Percentiles rank a stretch among this genome's conserved stretches.
Evolutionary conservation across 116 monocot genomes (phyloP).

Genomic region (Papilionanthe hybrid): DNA sequence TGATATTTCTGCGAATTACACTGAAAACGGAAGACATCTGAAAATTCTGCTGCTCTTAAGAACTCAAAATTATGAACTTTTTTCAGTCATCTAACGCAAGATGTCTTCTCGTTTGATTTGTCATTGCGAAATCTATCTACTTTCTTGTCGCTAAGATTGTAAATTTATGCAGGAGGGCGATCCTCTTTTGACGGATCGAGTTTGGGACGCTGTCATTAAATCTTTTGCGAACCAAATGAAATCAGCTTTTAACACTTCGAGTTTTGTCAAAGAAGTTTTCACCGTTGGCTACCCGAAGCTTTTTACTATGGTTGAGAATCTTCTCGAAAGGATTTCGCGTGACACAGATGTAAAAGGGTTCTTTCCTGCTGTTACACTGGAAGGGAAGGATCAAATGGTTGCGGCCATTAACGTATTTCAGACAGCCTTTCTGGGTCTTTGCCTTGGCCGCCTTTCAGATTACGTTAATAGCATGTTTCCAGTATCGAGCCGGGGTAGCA

Average conservation of each 20-base stretch:
- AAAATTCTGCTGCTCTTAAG: neutral
- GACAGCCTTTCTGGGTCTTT: slow-evolving; percentile 62
- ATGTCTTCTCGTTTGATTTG: too few relatives aligned
- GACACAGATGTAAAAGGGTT: slow-evolving; percentile 87
- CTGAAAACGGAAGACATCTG: too few relatives aligned
- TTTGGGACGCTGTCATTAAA: slow-evolving; percentile 88
- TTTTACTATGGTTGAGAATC: slow-evolving; percentile 82
- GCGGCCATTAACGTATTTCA: slow-evolving; percentile 65
- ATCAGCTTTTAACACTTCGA: slow-evolving; percentile 76
- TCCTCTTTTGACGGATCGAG: slow-evolving; percentile 76
- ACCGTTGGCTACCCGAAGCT: slow-evolving; percentile 87
- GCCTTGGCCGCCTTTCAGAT: slow-evolving; percentile 62
- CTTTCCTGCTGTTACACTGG: slow-evolving; percentile 58
- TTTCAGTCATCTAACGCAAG: neutral
- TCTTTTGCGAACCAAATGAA: slow-evolving; percentile 89
- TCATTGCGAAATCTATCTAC: neutral
- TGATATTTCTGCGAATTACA: neutral
- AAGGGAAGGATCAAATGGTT: slow-evolving; percentile 83
- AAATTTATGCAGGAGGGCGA: slow-evolving; percentile 60
- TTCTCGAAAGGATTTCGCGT: slow-evolving; percentile 77
- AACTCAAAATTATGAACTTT: neutral
- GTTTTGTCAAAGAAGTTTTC: slow-evolving; percentile 87
- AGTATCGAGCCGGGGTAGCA: slow-evolving; percentile 58
- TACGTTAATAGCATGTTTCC: slow-evolving; percentile 81
- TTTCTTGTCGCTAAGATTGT: neutral